A percentile compares a stretch with the other conserved stretches of the same genome.
phyloP scores from a whole-genome alignment of 306 rosid species.

The Vigna trinervia region DNA sequence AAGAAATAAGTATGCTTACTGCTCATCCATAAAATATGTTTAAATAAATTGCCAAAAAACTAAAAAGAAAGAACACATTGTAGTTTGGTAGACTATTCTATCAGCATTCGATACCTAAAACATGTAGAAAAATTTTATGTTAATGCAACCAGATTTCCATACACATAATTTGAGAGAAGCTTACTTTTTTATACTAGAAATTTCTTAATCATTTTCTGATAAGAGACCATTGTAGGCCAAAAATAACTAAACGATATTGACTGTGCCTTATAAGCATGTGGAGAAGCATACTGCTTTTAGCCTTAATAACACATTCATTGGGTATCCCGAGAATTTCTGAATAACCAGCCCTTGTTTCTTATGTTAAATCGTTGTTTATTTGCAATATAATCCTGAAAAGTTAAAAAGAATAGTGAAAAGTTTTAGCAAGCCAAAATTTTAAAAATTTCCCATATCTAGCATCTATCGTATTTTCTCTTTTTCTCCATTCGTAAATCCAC shows the following conservation, averaged over 20 bases:
- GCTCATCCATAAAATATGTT: background rate
- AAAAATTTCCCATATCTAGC: background rate
- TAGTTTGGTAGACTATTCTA: conserved; percentile 6
- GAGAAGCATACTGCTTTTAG: conserved; percentile 15
- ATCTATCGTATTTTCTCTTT: background rate
- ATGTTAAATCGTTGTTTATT: conserved; percentile 10
- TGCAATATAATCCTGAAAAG: conserved; percentile 33
- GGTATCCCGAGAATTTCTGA: background rate
- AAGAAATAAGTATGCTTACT: too few relatives aligned
- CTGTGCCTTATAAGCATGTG: conserved; percentile 31
- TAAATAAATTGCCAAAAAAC: conserved; percentile 15
- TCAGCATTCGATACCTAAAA: conserved; percentile 21
- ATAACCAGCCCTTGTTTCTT: background rate
- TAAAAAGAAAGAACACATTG: background rate
- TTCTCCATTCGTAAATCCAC: conserved; percentile 24
- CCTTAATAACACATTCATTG: conserved; percentile 12
- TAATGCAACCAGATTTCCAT: conserved; percentile 1
- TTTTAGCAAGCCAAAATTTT: conserved; percentile 18
- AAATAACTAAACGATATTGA: conserved; percentile 10
- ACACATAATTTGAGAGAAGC: conserved; percentile 2
- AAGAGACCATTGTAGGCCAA: conserved; percentile 25
- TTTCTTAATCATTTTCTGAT: conserved; percentile 8
- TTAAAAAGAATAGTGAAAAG: conserved; percentile 15
- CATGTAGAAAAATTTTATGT: background rate
- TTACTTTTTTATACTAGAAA: background rate